phyloP scores from a whole-genome alignment of 371 early-diverging fungal genomes.

The Actinomucor elegans region DNA sequence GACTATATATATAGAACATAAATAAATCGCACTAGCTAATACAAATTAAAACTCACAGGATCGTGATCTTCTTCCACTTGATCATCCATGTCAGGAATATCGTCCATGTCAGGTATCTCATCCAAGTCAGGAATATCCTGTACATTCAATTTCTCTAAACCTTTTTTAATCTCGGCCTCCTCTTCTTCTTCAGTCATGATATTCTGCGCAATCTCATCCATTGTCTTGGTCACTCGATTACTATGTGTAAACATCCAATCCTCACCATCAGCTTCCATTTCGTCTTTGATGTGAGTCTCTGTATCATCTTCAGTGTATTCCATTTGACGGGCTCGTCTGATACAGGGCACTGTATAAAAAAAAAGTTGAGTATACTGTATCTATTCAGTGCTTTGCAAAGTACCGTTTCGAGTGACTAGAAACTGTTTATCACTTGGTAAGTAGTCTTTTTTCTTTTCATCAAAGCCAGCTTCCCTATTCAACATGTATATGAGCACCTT shows the following conservation, averaged over 20 bases:
- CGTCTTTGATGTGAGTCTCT: slow-evolving; percentile 46
- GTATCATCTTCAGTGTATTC: slow-evolving; percentile 72
- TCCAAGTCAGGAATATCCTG: slow-evolving; percentile 73
- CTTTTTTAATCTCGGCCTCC: slow-evolving; percentile 29
- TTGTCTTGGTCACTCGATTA: slow-evolving; percentile 43
- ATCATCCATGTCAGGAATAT: slow-evolving; percentile 59
- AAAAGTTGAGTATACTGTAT: not conserved
- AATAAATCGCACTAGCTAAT: not conserved
- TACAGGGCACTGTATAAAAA: slow-evolving; percentile 74
- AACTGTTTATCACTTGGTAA: slow-evolving; percentile 93
- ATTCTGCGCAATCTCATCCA: slow-evolving; percentile 71
- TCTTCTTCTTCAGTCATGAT: slow-evolving; percentile 62
- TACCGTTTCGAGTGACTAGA: slow-evolving; percentile 91
- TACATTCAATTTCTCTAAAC: slow-evolving; percentile 30
- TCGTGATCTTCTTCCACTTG: slow-evolving; percentile 65
- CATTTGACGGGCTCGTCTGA: slow-evolving; percentile 86
- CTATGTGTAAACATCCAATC: slow-evolving; percentile 88
- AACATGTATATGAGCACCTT: not conserved
- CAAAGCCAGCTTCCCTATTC: slow-evolving; percentile 81
- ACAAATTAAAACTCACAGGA: slow-evolving; percentile 15
- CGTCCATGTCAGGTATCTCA: slow-evolving; percentile 95
- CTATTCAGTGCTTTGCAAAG: not conserved
- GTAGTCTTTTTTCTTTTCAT: slow-evolving; percentile 85
- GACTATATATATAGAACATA: slow-evolving; percentile 3
- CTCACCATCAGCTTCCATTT: slow-evolving; percentile 61